These are phyloP conservation scores for Chlamydomonas schloesseri DNA, from an alignment of 139 green algal genomes.

Conservation along the genomic window DNA sequence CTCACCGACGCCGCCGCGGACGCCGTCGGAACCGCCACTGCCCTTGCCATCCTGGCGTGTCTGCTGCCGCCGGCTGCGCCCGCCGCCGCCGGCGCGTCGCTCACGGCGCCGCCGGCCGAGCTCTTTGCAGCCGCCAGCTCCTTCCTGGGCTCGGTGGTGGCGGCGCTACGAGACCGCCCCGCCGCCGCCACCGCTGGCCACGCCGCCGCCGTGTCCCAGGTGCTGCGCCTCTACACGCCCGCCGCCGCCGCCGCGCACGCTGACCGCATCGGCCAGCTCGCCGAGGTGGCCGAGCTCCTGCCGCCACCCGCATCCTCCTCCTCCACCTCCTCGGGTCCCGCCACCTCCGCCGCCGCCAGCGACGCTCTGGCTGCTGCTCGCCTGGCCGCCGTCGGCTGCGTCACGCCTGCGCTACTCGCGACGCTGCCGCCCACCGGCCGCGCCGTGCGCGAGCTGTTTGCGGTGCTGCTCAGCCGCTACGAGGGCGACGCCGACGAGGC, in stretches of 20 bases:
- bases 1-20: neutral
- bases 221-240: slow-evolving; percentile 17
- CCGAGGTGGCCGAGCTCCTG: slow-evolving; percentile 17
- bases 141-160: neutral
- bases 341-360: neutral
- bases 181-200: neutral
- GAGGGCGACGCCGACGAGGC: slow-evolving; percentile 47
- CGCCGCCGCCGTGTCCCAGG: neutral
- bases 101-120: neutral
- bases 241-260: neutral
- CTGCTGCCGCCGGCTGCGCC: neutral
- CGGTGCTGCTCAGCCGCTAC: slow-evolving; percentile 41
- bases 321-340: no score
- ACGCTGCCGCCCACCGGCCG: neutral
- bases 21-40: slow-evolving; percentile 1
- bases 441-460: neutral
- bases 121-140: neutral
- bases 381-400: neutral
- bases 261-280: neutral
- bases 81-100: neutral
- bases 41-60: neutral
- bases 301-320: no score
- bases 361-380: slow-evolving; percentile 1
- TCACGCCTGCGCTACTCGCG: slow-evolving; percentile 19
- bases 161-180: neutral